Percentiles rank a stretch among this genome's conserved stretches.
These are phyloP conservation scores for Acanthamoeba comandoni DNA, from an alignment of 208 protist genomes.

Conservation along the genomic window DNA sequence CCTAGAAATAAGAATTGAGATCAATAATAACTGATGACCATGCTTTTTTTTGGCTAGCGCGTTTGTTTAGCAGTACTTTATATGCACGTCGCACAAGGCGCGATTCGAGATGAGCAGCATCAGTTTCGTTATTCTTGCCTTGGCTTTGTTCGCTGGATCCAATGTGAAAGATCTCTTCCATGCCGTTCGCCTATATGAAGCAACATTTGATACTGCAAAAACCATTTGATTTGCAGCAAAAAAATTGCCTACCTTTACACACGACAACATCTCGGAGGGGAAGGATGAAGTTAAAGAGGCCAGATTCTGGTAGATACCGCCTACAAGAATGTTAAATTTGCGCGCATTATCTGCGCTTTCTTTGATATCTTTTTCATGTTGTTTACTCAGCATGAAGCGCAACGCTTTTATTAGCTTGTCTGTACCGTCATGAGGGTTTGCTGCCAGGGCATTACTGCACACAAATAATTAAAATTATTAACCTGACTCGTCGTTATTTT, in stretches of 20 bases:
- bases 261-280: slow-evolving; percentile 38
- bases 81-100: no score
- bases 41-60: no score
- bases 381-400: slow-evolving; percentile 80
- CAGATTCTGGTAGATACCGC: slow-evolving; percentile 68
- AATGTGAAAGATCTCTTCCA: slow-evolving; percentile 65
- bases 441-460: slow-evolving; percentile 26
- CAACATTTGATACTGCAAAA: neutral
- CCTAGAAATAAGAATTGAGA: slow-evolving; percentile 12
- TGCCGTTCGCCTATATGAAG: slow-evolving; percentile 16
- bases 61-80: no score
- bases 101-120: no score
- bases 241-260: slow-evolving; percentile 19
- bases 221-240: neutral
- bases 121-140: slow-evolving; percentile 16
- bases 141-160: slow-evolving; percentile 46
- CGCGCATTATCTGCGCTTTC: slow-evolving; percentile 36
- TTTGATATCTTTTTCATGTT: slow-evolving; percentile 74
- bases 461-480: neutral
- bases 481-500: neutral
- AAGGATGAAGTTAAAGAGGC: neutral
- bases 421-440: slow-evolving; percentile 48
- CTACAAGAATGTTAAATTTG: slow-evolving; percentile 74
- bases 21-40: neutral
- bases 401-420: slow-evolving; percentile 83